Evolutionary conservation across 1,284 basidiomycete species (phyloP).

Genomic region (Uromyces viciae-fabae): DNA sequence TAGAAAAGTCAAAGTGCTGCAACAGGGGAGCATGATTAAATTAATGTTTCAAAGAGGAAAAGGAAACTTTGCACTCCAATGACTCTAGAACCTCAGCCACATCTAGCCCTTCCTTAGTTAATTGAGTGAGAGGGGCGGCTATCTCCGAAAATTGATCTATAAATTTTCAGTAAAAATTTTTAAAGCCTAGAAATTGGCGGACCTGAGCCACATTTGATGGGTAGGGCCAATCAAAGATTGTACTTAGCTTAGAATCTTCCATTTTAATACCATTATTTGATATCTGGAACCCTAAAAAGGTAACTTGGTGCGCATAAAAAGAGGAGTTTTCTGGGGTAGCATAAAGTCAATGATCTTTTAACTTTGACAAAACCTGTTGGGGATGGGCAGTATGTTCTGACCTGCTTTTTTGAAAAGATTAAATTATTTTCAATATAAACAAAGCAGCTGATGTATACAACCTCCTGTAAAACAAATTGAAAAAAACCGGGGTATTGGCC

Average conservation of each 20-base stretch:
- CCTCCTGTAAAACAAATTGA: background rate
- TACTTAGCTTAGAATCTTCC: constrained; percentile 7
- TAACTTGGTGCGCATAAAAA: background rate
- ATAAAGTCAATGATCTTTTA: background rate
- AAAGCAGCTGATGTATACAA: background rate
- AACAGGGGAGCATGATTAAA: background rate
- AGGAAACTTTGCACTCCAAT: background rate
- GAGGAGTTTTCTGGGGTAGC: background rate
- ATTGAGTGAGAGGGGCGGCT: background rate
- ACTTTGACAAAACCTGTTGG: background rate
- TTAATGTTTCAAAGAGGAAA: background rate
- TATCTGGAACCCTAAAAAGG: constrained; percentile 5
- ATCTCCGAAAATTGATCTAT: constrained; percentile 14
- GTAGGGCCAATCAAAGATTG: constrained; percentile 2
- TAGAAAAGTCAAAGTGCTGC: background rate
- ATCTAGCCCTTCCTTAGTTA: background rate
- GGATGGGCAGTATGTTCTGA: background rate
- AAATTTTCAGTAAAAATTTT: constrained; percentile 8
- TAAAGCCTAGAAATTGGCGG: constrained; percentile 16
- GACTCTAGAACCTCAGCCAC: background rate
- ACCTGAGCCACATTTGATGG: background rate
- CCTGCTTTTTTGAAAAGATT: background rate
- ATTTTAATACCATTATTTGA: background rate
- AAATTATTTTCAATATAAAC: constrained; percentile 27
- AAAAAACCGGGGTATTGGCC: constrained; percentile 56